A percentile compares a stretch with the other conserved stretches of the same genome.
These are phyloP conservation scores for Taphrina flavorubra DNA, from an alignment of 1,139 yeast species.

Conservation along the genomic window DNA sequence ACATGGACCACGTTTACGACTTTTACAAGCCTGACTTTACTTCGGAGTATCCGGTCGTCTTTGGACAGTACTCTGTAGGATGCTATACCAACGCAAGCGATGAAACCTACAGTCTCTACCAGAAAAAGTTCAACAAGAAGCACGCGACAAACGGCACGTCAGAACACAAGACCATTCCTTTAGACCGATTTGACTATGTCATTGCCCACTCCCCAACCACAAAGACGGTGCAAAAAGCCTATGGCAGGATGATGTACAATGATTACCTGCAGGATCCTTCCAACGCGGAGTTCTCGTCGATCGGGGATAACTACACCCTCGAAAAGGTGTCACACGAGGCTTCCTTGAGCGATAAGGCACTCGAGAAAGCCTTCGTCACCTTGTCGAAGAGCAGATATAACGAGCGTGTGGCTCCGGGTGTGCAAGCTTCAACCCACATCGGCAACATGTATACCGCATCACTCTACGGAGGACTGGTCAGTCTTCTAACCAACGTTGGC, in stretches of 20 bases:
- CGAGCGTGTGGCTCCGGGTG: slow-evolving; percentile 77
- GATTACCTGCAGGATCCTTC: slow-evolving; percentile 76
- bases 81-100: slow-evolving; percentile 96
- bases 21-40: slow-evolving; percentile 81
- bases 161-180: slow-evolving; percentile 51
- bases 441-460: slow-evolving; percentile 99
- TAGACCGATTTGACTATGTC: slow-evolving; percentile 83
- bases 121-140: slow-evolving; percentile 70
- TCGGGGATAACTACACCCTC: slow-evolving; percentile 54
- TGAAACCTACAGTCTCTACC: slow-evolving; percentile 79
- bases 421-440: slow-evolving; percentile 90
- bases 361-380: slow-evolving; percentile 84
- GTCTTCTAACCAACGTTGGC: slow-evolving; percentile 77
- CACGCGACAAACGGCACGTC: slow-evolving; percentile 44
- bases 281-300: slow-evolving; percentile 57
- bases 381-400: slow-evolving; percentile 74
- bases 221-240: slow-evolving; percentile 90
- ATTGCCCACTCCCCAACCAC: slow-evolving; percentile 99
- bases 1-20: slow-evolving; percentile 54
- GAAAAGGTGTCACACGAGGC: slow-evolving; percentile 72
- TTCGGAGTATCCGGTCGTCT: slow-evolving; percentile 95
- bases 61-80: slow-evolving; percentile 91
- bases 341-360: slow-evolving; percentile 74
- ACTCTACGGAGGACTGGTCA: slow-evolving; percentile 83
- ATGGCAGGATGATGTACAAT: slow-evolving; percentile 87